Conservation (phyloP, 139 green algal genomes). For the Pycnococcus provasolii region DNA sequence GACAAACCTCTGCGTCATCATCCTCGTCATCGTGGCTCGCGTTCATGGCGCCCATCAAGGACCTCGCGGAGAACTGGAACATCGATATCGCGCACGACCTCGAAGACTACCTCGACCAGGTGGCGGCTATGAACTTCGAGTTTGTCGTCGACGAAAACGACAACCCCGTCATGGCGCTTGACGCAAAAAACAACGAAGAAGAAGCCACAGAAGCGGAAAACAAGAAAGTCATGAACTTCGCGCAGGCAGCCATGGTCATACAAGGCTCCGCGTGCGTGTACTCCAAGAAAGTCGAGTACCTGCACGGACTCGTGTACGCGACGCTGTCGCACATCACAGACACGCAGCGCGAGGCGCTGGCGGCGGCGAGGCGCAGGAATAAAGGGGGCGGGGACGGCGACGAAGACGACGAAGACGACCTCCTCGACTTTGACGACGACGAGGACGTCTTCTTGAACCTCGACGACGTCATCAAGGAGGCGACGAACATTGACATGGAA, state of each 20-base stretch:
- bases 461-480: constrained; percentile 19
- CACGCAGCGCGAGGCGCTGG: constrained; percentile 1
- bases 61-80: constrained; percentile 73
- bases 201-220: no score
- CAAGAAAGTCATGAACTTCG: constrained; percentile 53
- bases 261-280: constrained; percentile 71
- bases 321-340: constrained; percentile 44
- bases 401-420: constrained; percentile 11
- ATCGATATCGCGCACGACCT: constrained; percentile 73
- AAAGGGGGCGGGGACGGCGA: neutral
- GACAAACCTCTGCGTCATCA: no score
- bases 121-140: constrained; percentile 56
- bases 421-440: constrained; percentile 39
- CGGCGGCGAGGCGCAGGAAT: neutral
- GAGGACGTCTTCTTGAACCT: constrained; percentile 44
- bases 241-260: constrained; percentile 53
- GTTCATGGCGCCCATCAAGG: constrained; percentile 61
- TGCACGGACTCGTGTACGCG: constrained; percentile 65
- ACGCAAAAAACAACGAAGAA: no score
- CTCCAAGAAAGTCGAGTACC: constrained; percentile 77
- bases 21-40: no score
- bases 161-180: no score
- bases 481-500: neutral
- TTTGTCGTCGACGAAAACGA: constrained; percentile 39
- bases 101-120: constrained; percentile 69